Evolutionary conservation across 768 basidiomycete species (phyloP), one percentile per base, ranked within the genome.

Genomic region (Pisolithus orientalis): DNA sequence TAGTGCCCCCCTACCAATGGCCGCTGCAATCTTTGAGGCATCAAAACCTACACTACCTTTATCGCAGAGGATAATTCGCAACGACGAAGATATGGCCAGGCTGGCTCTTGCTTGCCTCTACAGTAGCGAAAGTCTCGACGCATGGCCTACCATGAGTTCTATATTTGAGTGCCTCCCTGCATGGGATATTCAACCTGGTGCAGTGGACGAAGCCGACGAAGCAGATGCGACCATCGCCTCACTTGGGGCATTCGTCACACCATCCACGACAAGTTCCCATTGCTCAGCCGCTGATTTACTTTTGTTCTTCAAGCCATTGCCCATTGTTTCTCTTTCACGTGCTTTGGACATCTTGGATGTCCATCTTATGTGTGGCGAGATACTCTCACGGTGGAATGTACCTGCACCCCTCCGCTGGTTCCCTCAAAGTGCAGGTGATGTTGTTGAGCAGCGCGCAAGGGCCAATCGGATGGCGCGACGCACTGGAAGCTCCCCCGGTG

Each of bases 101-200:
- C 68, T 97, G 13, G 94, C 94, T 4, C 80, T 98, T 11, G 87
- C 94, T 6, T 87, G 85, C 60, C 69, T 97, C 24, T 99, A 99
- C 56, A 93, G 93, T 13, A 87, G 80, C 59, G 77, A 83, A 53
- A 79, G 78, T 51, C 69, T 85, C 32, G 74, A 82, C 53, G 77
- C 84, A 57, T 95, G 90, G 91, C 62, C 82, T 1, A 83, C 75
- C 4, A 97, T 96, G 94, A 90, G 87, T 57, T 73, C 75, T 31
- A 90, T 99, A 47, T 97, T 99, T 65, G 95, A 99, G 65, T 99
- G 94, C 64, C 76, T 98, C 31, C 95, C 95, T 0, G 95, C 86
- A 3, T 96, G 94, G 91, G 84, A 83, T 52, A 72, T 83, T 40
- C 55, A 69, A 7, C 65, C 66, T 39, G 76, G 75, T n/a, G 79